Percentiles rank a stretch among this genome's conserved stretches.
These are phyloP conservation scores for Ustilago cynodontis DNA, from an alignment of 1,284 basidiomycete genomes.

Conservation along the genomic window DNA sequence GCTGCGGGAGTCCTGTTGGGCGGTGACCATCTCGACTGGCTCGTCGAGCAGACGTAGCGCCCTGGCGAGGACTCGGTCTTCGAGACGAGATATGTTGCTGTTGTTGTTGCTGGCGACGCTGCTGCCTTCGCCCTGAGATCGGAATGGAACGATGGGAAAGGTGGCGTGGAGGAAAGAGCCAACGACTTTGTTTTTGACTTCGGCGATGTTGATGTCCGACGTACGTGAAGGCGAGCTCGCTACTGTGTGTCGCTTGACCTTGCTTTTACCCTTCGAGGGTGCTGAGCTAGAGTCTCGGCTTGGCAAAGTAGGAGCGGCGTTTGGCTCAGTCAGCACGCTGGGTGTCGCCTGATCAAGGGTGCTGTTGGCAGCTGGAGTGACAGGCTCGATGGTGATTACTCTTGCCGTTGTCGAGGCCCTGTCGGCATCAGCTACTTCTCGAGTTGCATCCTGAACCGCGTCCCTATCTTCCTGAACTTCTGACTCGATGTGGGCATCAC, in stretches of 20 bases:
- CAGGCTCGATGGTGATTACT: background rate
- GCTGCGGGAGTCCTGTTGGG: conserved; percentile 3
- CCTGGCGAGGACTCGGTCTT: conserved; percentile 34
- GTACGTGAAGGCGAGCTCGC: conserved; percentile 8
- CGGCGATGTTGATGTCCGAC: conserved; percentile 13
- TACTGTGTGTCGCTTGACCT: conserved; percentile 6
- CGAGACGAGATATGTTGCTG: conserved; percentile 29
- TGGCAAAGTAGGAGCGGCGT: background rate
- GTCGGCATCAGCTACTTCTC: background rate
- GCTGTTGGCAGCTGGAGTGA: background rate
- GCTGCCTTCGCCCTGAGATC: conserved; percentile 15
- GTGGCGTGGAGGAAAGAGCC: conserved; percentile 40
- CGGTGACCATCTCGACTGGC: conserved; percentile 30
- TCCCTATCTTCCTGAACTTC: background rate
- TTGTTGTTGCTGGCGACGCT: conserved; percentile 3
- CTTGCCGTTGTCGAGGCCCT: background rate
- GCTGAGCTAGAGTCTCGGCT: background rate
- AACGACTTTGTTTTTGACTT: conserved; percentile 27
- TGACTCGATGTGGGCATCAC: conserved; percentile 6
- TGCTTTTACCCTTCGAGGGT: conserved; percentile 10
- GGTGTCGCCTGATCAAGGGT: background rate
- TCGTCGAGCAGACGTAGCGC: conserved; percentile 33
- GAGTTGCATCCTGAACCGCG: background rate
- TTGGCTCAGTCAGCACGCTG: background rate
- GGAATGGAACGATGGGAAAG: conserved; percentile 30